Evolutionary conservation across 1,284 basidiomycete genomes (phyloP), one percentile per base, ranked within the genome.

Genomic region (Cerrena zonata): DNA sequence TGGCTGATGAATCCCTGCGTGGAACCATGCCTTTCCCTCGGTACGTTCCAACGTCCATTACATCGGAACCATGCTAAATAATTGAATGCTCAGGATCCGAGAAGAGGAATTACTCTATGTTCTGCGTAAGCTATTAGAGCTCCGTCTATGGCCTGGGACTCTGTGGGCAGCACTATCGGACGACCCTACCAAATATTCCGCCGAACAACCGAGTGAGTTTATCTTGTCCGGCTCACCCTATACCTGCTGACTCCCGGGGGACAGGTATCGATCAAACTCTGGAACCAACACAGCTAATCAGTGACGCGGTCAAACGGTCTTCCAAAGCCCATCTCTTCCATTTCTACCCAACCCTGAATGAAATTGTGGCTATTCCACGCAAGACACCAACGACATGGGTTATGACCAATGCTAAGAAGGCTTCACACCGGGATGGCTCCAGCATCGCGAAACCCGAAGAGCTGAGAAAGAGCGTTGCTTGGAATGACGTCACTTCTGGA

Each of bases 81-180:
- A n/a, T 15, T 46, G 18, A 52, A 42, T 19, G 25, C 46, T 52
- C 53, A 93, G 92, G 52, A 78, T 84, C 0, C 80, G 91, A 27
- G 91, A 96, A 65, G 93, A 97, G 58, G 94, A 98, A 62, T 66
- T 98, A 13, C 67, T 93, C 1, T 95, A 91, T 60, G 79, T 94
- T 5, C 71, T 97, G 11, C 79, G 80, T 41, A 88, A 90, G 56
- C 68, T 95, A n/a, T 71, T 83, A 2, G 75, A 78, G 27, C 69
- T 92, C 30, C 74, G 75, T 18, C 67, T 94, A 11, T 89, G 84
- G 79, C 74, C 81, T 5, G 88, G 85, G 1, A 82, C 82, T 1
- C 68, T 92, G 11, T 88, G 84, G 82, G 85, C 88, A 1, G 84
- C 86, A 0, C 62, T 84, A 15, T 87, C 86, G 0, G 75, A 82